A percentile compares a stretch with the other conserved stretches of the same genome.
phyloP scores from a whole-genome alignment of 2,329 filamentous ascomycete species.

The Fusarium fujikuroi region DNA sequence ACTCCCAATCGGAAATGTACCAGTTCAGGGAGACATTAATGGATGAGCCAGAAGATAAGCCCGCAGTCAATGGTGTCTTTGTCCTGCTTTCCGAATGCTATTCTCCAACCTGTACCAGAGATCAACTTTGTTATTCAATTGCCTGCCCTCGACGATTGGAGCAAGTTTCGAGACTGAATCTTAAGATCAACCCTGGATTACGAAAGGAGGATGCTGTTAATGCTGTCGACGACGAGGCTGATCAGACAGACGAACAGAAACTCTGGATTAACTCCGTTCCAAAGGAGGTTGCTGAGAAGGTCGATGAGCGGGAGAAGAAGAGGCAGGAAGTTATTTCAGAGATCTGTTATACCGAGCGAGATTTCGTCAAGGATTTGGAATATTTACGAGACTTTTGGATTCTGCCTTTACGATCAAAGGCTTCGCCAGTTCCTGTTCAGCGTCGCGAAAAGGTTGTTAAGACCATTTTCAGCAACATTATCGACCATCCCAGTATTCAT shows the following conservation, averaged over 20 bases:
- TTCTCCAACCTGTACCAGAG: constrained; percentile 94
- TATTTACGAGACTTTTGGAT: constrained; percentile 99
- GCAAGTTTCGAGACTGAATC: constrained; percentile 91
- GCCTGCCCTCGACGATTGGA: constrained; percentile 93
- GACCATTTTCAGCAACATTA: constrained; percentile 94
- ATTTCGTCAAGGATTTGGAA: constrained; percentile 98
- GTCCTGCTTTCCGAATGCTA: constrained; percentile 97
- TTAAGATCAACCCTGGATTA: constrained; percentile 91
- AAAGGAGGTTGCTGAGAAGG: constrained; percentile 90
- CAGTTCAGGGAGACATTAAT: constrained; percentile 94
- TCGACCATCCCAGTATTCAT: constrained; percentile 84
- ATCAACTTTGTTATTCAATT: constrained; percentile 97
- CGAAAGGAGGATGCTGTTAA: constrained; percentile 69
- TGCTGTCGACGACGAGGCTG: constrained; percentile 80
- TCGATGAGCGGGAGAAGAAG: constrained; percentile 94
- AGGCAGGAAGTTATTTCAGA: constrained; percentile 98
- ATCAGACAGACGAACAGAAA: constrained; percentile 94
- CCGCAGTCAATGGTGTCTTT: constrained; percentile 90
- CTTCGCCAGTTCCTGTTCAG: constrained; percentile 88
- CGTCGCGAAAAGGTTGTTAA: constrained; percentile 90
- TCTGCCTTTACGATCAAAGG: constrained; percentile 82
- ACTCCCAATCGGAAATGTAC: constrained; percentile 95
- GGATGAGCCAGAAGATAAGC: constrained; percentile 80
- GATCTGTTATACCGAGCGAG: constrained; percentile 97
- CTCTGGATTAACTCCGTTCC: constrained; percentile 99